Conservation (phyloP, 192 early-diverging fungal genomes). For the Haplosporangium gracile region DNA sequence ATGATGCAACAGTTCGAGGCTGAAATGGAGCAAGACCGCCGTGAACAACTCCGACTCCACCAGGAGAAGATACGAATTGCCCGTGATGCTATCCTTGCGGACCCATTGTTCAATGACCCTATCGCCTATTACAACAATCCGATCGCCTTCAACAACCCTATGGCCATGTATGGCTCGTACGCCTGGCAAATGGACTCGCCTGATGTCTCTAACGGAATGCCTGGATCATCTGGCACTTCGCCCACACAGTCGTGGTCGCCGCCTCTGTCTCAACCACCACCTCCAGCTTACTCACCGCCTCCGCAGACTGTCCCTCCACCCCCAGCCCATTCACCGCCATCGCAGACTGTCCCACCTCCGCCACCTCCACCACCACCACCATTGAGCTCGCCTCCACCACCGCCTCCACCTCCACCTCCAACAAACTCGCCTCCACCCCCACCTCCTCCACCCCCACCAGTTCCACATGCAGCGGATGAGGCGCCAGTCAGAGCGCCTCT, state of each 20-base stretch:
- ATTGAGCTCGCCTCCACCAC: conserved; percentile 14
- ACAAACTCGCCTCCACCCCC: conserved; percentile 18
- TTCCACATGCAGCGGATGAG: not conserved
- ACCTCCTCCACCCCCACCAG: conserved; percentile 19
- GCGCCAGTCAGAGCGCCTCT: not conserved
- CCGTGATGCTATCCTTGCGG: not conserved
- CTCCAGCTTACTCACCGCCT: conserved; percentile 5
- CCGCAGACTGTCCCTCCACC: too few relatives aligned
- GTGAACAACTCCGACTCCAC: conserved; percentile 16
- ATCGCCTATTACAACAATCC: not conserved
- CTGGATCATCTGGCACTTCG: not conserved
- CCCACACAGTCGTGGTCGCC: conserved; percentile 26
- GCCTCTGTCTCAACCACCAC: conserved; percentile 22
- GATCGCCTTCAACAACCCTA: not conserved
- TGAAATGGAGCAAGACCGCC: not conserved
- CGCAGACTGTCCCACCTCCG: conserved; percentile 19
- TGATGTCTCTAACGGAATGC: not conserved
- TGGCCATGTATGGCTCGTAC: conserved; percentile 3
- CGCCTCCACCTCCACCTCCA: conserved; percentile 24
- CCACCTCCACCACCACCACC: conserved; percentile 34
- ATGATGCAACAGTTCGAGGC: conserved; percentile 42
- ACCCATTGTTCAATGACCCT: not conserved
- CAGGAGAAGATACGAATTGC: conserved; percentile 9
- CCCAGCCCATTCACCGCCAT: conserved; percentile 16
- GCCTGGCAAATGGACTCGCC: conserved; percentile 3